Base-by-base conservation (phyloP, 176 grass and related monocot genomes). In the Avena sativa region DNA sequence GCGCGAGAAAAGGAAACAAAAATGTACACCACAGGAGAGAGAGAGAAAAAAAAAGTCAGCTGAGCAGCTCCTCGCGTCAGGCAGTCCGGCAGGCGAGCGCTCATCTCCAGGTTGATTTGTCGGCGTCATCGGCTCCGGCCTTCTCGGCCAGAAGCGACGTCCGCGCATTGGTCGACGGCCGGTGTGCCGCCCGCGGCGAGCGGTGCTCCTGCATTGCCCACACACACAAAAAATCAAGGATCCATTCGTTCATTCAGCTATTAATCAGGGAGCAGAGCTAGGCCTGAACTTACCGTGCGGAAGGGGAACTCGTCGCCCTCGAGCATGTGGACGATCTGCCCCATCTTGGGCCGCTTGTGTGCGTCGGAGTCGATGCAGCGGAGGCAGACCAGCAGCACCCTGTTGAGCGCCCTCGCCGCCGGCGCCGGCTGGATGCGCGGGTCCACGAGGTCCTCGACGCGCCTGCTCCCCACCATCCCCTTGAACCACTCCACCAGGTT, bases 401-500 rank as follows among this genome's bases (percentile, higher is more conserved):
- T 69, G 88, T 99, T 99, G 62, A 99, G 88, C 53, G 58, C 85
- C 89, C 97, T 79, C 0, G 97, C 48, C 67, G 89, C 57, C 61
- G 97, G 97, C 73, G 86, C 48, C 62, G 69, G 83, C 16, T 78
- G 72, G 15, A 99, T 66, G 53, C 76, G 87, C 79, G 92, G 92
- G 83, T 99, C 97, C 3, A 93, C 74, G 0, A 97, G 87, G 74
- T 89, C 91, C 86, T 99, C 92, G 5, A 93, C 87, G 26, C 91
- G 92, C 34, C 94, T 79, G 74, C 89, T 84, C 59, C 92, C 92
- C 47, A 99, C 91, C 91, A 94, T 92, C 28, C 91, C 89, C 85
- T 81, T 94, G 87, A 99, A 99, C 97, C 97, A 99, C 74, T 97
- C 97, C n/a, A 97, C 97, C 89, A 99, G 86, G 87, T 99, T 99